A percentile compares a stretch with the other conserved stretches of the same genome.
Conservation (phyloP, 257 asterid genomes). For the Phtheirospermum japonicum region DNA sequence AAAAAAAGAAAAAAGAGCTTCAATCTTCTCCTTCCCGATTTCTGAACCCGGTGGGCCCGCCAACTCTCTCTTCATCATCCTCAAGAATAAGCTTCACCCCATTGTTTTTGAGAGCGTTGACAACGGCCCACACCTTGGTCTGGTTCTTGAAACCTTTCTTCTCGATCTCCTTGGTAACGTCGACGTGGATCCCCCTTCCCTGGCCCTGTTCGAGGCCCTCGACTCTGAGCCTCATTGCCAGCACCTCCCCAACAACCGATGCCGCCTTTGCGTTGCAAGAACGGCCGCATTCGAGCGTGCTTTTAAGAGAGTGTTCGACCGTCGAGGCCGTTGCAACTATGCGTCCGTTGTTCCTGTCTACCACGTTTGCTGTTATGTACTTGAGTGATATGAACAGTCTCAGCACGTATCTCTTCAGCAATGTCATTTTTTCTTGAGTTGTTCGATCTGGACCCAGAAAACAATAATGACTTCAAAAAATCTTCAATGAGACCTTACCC, state of each 20-base stretch:
- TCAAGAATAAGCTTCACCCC: slow-evolving; percentile 63
- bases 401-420: slow-evolving; percentile 71
- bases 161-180: slow-evolving; percentile 71
- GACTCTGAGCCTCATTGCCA: slow-evolving; percentile 80
- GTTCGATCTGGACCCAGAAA: too few species aligned
- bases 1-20: too few species aligned
- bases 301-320: slow-evolving; percentile 66
- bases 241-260: slow-evolving; percentile 76
- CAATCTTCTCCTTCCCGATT: neutral
- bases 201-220: slow-evolving; percentile 86
- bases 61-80: slow-evolving; percentile 31
- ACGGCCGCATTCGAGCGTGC: slow-evolving; percentile 72
- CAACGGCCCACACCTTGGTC: slow-evolving; percentile 69
- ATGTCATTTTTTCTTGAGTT: slow-evolving; percentile 38
- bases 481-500: too few species aligned
- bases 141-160: slow-evolving; percentile 70
- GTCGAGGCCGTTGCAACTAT: slow-evolving; percentile 76
- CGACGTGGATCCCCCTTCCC: slow-evolving; percentile 67
- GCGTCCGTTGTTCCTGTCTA: slow-evolving; percentile 66
- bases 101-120: slow-evolving; percentile 55
- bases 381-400: slow-evolving; percentile 75
- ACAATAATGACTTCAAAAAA: too few species aligned
- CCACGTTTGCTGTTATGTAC: slow-evolving; percentile 80
- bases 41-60: too few species aligned
- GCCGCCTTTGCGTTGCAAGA: slow-evolving; percentile 90